Base-by-base conservation (phyloP, 345 rosid genomes). In the Zanthoxylum bungeanum region DNA sequence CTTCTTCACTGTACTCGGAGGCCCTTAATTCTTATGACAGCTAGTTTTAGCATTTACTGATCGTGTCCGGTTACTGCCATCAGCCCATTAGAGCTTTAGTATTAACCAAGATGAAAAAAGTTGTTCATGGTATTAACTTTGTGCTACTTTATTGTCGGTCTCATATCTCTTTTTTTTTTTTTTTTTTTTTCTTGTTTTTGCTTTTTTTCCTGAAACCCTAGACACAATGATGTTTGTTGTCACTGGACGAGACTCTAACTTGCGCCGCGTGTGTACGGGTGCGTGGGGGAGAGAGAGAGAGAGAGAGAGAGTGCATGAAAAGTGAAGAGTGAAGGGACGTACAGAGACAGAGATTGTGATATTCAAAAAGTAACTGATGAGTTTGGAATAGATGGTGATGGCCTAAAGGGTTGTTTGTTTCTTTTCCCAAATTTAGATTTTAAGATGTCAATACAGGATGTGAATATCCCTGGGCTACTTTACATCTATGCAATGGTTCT, bases 1-100 rank as follows among this genome's bases (percentile, higher is more conserved):
- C 76, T 52, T 55, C 14, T 64, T 66, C 68, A 60, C 75, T 59
- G 75, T 44, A 44, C 7, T 44, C 33, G 49, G 17, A 44, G n/a
- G 49, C 19, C n/a, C 49, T 44, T 4, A 16, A 44, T 14, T 44
- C 49, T 44, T 14, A 14, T 44, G 19, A 44, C 49, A 44, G 1
- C 1, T 44, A 1, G 49, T 14, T 44, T 44, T 14, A 44, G 49
- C 49, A 14, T 14, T 14, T 4, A 44, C 17, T 17, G 49, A 44
- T 14, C 49, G 17, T 44, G 49, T 44, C 49, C 49, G 49, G 49
- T 44, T 14, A 0, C 49, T 12, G 16, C 49, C 1, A 1, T 3
- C 17, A 14, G 49, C n/a, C 49, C 19, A 1, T 4, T 44, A 6
- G 49, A 14, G 19, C 19, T 44, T 14, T n/a, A 14, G 49, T 3